Conservation (phyloP, 2,329 filamentous ascomycete species). For the Paraconiothyrium brasiliense region DNA sequence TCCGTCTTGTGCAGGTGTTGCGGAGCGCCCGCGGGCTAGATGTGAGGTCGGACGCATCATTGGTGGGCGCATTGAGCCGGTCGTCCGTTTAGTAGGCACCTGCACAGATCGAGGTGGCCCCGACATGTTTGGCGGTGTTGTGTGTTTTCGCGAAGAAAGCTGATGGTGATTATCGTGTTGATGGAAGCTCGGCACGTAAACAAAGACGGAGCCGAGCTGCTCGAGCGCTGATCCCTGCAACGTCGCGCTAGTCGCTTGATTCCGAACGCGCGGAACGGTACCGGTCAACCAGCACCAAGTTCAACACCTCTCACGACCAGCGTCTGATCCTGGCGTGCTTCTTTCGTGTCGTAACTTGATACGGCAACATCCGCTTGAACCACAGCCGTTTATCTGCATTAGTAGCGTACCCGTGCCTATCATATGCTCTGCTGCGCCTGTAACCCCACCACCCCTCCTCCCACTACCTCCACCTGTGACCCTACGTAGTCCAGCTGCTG, state of each 20-base stretch:
- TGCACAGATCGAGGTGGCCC: slow-evolving; percentile 62
- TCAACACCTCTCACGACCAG: slow-evolving; percentile 4
- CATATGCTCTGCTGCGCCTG: not conserved
- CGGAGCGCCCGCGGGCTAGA: slow-evolving; percentile 60
- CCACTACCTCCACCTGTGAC: not conserved
- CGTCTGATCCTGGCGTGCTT: not conserved
- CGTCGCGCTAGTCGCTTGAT: slow-evolving; percentile 6
- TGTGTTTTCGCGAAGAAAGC: slow-evolving; percentile 26
- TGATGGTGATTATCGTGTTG: slow-evolving; percentile 32
- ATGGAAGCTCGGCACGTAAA: slow-evolving; percentile 31
- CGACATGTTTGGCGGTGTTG: slow-evolving; percentile 56
- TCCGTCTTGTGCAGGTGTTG: slow-evolving; percentile 57
- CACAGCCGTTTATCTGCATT: not conserved
- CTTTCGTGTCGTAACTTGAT: not conserved
- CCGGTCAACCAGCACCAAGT: not conserved
- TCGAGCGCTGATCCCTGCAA: slow-evolving; percentile 12
- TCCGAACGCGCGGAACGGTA: slow-evolving; percentile 5
- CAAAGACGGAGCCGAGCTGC: slow-evolving; percentile 18
- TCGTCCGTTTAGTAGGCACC: slow-evolving; percentile 58
- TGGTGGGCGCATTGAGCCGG: slow-evolving; percentile 64
- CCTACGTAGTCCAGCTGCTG: not conserved
- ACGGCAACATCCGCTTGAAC: not conserved
- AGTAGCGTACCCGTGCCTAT: not conserved
- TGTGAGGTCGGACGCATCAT: slow-evolving; percentile 60
- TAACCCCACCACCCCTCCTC: slow-evolving; percentile 29